These are phyloP conservation scores for Glaciozyma antarctica DNA, from an alignment of 768 basidiomycete species.

Conservation along the genomic window DNA sequence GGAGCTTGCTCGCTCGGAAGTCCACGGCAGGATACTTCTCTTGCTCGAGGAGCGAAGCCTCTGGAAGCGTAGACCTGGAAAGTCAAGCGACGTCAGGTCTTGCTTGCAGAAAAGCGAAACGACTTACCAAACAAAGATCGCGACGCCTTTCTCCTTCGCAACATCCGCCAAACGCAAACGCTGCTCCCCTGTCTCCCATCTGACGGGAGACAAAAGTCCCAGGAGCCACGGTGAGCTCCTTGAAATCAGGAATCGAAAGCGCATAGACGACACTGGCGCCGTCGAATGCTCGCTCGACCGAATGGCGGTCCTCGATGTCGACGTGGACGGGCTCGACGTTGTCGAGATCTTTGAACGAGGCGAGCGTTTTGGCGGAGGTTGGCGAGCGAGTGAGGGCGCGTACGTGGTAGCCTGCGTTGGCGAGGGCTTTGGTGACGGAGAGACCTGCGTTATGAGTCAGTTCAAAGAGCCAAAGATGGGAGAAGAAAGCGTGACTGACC, in stretches of 20 bases:
- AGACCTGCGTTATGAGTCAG: not conserved
- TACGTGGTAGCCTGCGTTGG: not conserved
- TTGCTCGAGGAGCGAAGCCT: too few species aligned
- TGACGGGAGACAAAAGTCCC: not conserved
- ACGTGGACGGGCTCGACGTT: not conserved
- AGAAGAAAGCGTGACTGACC: not conserved
- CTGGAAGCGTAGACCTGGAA: too few species aligned
- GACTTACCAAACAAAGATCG: not conserved
- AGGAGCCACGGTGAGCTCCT: not conserved
- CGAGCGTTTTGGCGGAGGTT: not conserved
- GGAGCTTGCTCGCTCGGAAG: not conserved
- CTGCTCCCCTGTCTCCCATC: not conserved
- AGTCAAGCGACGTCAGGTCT: too few species aligned
- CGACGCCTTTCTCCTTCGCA: not conserved
- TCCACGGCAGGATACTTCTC: too few species aligned
- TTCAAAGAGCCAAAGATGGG: not conserved
- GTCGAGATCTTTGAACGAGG: not conserved
- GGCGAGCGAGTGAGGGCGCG: conserved; percentile 1
- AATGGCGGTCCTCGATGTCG: not conserved
- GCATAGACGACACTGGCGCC: not conserved
- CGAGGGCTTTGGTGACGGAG: not conserved
- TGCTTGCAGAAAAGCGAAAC: not conserved
- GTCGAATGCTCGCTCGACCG: not conserved
- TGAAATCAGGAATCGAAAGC: not conserved
- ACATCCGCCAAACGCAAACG: not conserved